Base-by-base conservation (phyloP, 169 alveolate genomes). In the Perkinsus marinus region DNA sequence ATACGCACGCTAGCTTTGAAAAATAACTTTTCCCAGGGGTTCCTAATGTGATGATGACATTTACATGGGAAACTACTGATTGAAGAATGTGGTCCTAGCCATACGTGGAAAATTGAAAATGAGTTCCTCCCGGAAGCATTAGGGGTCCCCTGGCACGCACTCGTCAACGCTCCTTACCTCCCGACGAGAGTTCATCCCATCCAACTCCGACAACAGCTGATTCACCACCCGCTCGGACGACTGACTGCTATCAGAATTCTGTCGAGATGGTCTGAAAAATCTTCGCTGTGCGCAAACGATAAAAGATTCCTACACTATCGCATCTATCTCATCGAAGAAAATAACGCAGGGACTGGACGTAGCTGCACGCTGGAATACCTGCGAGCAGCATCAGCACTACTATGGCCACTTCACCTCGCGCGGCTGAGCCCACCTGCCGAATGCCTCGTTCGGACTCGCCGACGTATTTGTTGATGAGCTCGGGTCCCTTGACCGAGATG, bases 311-410 rank as follows among this genome's bases (percentile, higher is more conserved):
- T 57, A 57, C 79, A 57, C 79, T 37, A 98, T 95, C 39, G 99
- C 98, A 94, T 98, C 99, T 39, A 98, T 95, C 95, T 98, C 99
- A 95, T 98, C 99, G 95, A 98, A 98, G 96, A 98, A 98, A 34
- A 98, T 98, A 39, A 98, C 97, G 91, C 99, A 98, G 36, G 99
- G 99, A 41, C 98, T 97, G 68, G 99, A 97, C 17, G 97, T 97
- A 79, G 99, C 95, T 0, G 99, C 99, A 93, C 99, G 96, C 90
- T 96, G 96, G 94, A 98, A 98, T 37, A 98, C 96, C 90, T 97
- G 95, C 46, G 19, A 41, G 3, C 46, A 41, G 19, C 46, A 57
- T 57, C 34, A 57, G 26, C 34, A 19, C 79, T 6, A 2, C 26
- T 30, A 2, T 30, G 22, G 37, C 26, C 22, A 5, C 79, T 2